Base-by-base conservation (phyloP, 2,329 filamentous ascomycete species). In the Zymoseptoria tritici region DNA sequence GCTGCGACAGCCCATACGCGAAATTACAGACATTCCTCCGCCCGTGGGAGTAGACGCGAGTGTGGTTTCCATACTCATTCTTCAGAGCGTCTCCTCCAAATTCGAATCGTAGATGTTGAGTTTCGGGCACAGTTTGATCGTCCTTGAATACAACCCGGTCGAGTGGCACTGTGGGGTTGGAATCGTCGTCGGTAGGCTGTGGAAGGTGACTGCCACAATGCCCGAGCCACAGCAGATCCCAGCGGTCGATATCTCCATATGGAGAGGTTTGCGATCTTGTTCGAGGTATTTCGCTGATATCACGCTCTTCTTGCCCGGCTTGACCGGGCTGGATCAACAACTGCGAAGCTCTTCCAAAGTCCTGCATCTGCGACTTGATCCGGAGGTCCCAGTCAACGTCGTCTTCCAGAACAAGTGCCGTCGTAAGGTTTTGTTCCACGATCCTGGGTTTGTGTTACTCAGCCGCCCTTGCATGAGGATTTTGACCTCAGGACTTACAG, bases 331-430 rank as follows among this genome's bases (percentile, higher is more conserved):
- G 71, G 64, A 78, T 63, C 9, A 77, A 64, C 22, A 73, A 66
- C 59, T 75, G 74, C 11, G 71, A 70, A 50, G 76, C 76, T 59
- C 64, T 73, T 42, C 76, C 75, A 42, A 76, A 69, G 42, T 64
- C 62, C 13, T 59, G 54, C 75, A 60, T 76, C 67, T 57, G 77
- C 68, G 54, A 74, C 65, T 67, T 77, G 57, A 78, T 73, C 51
- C 74, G 75, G 24, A 78, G 71, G 62, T 78, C 76, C 74, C 75
- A 78, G 58, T 78, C 77, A 36, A 76, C 74, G 59, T 78, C 77
- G 63, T 77, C 76, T 68, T 78, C 77, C 26, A 78, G 68, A 11
- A 78, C 73, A 52, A 78, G 71, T 1, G 75, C 77, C 0, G 76
- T 77, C 55, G 63, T 74, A 60, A 62, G 71, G 62, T 57, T 73